Conservation (phyloP, 1,284 basidiomycete species). For the Sparassis latifolia region DNA sequence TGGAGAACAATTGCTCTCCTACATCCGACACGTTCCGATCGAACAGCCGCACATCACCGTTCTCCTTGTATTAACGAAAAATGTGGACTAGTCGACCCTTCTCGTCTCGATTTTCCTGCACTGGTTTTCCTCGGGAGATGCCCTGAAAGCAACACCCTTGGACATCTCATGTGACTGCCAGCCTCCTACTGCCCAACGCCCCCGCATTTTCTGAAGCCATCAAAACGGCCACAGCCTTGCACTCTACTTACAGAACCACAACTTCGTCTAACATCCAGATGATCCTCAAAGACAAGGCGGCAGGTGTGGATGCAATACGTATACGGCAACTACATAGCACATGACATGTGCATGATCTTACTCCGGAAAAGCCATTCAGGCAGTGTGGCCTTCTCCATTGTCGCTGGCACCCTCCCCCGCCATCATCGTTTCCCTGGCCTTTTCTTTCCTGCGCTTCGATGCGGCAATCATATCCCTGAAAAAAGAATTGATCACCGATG, state of each 20-base stretch:
- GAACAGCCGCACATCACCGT: no score
- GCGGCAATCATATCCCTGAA: slow-evolving; percentile 10
- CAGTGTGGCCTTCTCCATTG: slow-evolving; percentile 1
- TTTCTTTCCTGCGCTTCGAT: slow-evolving; percentile 16
- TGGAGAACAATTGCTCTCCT: no score
- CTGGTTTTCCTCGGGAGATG: no score
- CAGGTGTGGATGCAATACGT: background rate
- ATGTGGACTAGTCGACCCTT: no score
- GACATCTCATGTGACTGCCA: no score
- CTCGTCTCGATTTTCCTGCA: no score
- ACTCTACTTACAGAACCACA: background rate
- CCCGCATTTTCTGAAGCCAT: no score
- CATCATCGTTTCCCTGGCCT: slow-evolving; percentile 3
- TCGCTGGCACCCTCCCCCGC: slow-evolving; percentile 1
- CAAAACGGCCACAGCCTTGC: no score
- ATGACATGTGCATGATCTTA: background rate
- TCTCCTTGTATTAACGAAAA: no score
- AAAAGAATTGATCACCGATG: background rate
- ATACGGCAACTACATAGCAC: background rate
- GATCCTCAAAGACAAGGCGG: background rate
- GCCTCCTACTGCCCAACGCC: no score
- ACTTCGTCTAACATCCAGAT: background rate
- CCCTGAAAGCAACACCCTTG: no score
- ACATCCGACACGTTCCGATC: no score
- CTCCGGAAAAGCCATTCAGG: background rate